Base-by-base conservation (phyloP, 2,329 filamentous ascomycete species). In the Helicocarpus griseus region DNA sequence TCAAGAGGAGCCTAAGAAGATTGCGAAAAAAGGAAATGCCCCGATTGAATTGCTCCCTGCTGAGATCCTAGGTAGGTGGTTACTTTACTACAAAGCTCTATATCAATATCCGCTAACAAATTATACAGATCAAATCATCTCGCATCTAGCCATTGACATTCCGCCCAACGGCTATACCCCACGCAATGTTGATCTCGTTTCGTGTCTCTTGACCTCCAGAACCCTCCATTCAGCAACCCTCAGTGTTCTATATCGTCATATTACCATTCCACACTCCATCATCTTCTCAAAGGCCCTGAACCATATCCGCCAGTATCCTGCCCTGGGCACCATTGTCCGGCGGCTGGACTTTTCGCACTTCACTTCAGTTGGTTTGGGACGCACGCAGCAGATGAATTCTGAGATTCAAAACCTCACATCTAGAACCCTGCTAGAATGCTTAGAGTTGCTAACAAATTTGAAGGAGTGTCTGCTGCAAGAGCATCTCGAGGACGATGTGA, bases 261-360 rank as follows among this genome's bases (percentile, higher is more conserved):
- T 91, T 66, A 89, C 86, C 40, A 85, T 91, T 58, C 87, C 87
- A 5, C 87, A 90, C 73, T 91, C 87, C 24, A 76, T 82, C 54
- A 88, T 89, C 65, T 93, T 90, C 71, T 83, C 83, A 63, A 91
- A 91, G 69, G 88, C 89, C 59, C 77, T 89, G 46, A 74, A 76
- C 53, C 86, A 87, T 61, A 75, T 91, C 57, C 73, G 74, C 43
- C 72, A 78, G 53, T 82, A 89, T 64, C 79, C 81, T 2, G 74
- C 81, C 7, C 74, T 90, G 50, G 87, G 87, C 43, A 84, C 81
- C 38, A 81, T 90, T 60, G 86, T 91, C 41, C 82, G 85, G 53
- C 83, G 87, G 48, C 73, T 91, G 43, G 87, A 93, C 70, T 90
- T 93, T 62, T 89, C 86, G 56, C 87, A 90, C 73, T 90, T 90